These are phyloP conservation scores for Penicillium nordicum DNA, from an alignment of 2,329 filamentous ascomycete genomes.

Conservation along the genomic window DNA sequence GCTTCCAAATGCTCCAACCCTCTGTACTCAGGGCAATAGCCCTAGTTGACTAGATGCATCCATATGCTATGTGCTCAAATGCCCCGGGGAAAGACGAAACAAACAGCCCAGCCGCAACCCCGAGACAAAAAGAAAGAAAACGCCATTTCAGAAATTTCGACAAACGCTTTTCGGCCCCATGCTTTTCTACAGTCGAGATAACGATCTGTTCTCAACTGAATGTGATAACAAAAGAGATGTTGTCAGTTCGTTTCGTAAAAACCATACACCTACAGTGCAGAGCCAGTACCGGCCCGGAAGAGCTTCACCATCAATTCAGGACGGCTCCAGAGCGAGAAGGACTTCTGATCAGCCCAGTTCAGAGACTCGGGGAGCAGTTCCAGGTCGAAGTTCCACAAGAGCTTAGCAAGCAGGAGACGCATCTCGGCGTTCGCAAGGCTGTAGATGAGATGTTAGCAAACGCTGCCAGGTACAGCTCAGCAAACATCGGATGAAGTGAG, in stretches of 20 bases:
- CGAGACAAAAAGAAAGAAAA: not conserved
- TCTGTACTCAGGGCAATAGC: not conserved
- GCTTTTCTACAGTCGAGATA: not conserved
- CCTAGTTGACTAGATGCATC: not conserved
- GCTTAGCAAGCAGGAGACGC: slow-evolving; percentile 39
- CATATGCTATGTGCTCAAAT: not conserved
- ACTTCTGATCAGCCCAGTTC: slow-evolving; percentile 30
- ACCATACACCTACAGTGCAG: not conserved
- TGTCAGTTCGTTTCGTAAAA: not conserved
- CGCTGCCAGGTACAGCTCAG: not conserved
- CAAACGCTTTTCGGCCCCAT: not conserved
- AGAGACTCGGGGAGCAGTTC: slow-evolving; percentile 29
- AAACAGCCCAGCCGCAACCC: not conserved
- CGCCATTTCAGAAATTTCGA: not conserved
- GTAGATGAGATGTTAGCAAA: not conserved
- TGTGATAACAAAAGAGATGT: not conserved
- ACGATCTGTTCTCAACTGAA: not conserved
- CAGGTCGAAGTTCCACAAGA: slow-evolving; percentile 40
- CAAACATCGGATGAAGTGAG: not conserved
- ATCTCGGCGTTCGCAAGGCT: slow-evolving; percentile 38
- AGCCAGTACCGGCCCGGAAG: slow-evolving; percentile 8
- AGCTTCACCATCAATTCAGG: slow-evolving; percentile 30
- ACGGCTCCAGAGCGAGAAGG: slow-evolving; percentile 40
- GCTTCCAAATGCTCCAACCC: not conserved
- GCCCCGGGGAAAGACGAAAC: not conserved